Evolutionary conservation across 768 basidiomycete species (phyloP).

Genomic region (Kwoniella mangroviensis): DNA sequence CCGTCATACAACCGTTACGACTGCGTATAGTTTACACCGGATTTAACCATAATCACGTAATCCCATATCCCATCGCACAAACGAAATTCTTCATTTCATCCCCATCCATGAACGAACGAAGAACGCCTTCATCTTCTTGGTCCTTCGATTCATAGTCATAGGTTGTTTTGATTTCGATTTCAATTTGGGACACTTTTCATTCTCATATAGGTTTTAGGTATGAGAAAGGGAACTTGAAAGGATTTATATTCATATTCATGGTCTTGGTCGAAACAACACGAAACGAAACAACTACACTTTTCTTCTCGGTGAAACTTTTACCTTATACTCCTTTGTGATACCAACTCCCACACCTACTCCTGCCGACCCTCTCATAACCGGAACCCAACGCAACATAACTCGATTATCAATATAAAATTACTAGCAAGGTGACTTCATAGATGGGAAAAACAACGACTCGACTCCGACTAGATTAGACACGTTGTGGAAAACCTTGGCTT

Average conservation of each 20-base stretch:
- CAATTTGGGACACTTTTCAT: no score
- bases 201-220: no score
- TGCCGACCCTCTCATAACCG: background rate
- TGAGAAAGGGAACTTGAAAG: no score
- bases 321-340: slow-evolving; percentile 6
- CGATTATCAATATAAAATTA: background rate
- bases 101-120: no score
- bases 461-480: background rate
- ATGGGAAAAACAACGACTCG: background rate
- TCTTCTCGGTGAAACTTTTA: slow-evolving; percentile 10
- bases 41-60: background rate
- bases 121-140: no score
- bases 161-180: no score
- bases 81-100: background rate
- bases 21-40: background rate
- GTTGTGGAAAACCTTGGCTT: background rate
- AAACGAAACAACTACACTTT: background rate
- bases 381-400: background rate
- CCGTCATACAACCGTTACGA: background rate
- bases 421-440: background rate
- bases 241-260: no score
- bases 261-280: background rate
- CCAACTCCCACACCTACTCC: background rate
- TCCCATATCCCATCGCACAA: background rate
- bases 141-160: no score